Percentiles rank a stretch among this genome's conserved stretches.
Conservation (phyloP, 352 stramenopile species). For the Phytophthora fragariae region DNA sequence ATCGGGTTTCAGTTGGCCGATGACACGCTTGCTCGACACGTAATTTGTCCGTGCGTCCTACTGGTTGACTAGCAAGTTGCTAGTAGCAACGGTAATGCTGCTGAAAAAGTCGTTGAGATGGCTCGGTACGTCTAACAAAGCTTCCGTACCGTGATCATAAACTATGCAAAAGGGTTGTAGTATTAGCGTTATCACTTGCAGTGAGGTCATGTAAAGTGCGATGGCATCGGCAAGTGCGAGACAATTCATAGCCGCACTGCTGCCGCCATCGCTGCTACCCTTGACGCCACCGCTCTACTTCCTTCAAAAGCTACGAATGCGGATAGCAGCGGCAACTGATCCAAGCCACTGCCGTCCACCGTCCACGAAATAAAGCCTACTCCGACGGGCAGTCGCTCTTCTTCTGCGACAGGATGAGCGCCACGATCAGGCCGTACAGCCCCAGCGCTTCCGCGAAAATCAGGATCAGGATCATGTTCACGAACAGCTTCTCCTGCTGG, state of each 20-base stretch:
- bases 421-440: conserved; percentile 97
- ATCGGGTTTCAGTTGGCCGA: neutral
- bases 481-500: conserved; percentile 98
- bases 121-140: neutral
- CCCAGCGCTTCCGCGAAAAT: conserved; percentile 99
- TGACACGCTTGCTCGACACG: too few species aligned
- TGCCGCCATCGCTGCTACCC: neutral
- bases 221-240: neutral
- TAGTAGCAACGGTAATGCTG: too few species aligned
- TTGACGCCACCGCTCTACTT: neutral
- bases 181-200: conserved; percentile 20
- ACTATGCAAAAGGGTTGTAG: conserved; percentile 16
- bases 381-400: conserved; percentile 62
- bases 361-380: conserved; percentile 55
- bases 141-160: neutral
- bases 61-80: neutral
- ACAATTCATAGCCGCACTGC: neutral
- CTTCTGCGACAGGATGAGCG: conserved; percentile 92
- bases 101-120: neutral
- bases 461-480: conserved; percentile 98
- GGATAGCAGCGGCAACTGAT: conserved; percentile 97
- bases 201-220: conserved; percentile 95
- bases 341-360: conserved; percentile 88
- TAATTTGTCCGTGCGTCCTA: too few species aligned
- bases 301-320: conserved; percentile 44